Evolutionary conservation across 1,284 basidiomycete species (phyloP), one percentile per base, ranked within the genome.

Genomic region (Leccinum pallidistipes): DNA sequence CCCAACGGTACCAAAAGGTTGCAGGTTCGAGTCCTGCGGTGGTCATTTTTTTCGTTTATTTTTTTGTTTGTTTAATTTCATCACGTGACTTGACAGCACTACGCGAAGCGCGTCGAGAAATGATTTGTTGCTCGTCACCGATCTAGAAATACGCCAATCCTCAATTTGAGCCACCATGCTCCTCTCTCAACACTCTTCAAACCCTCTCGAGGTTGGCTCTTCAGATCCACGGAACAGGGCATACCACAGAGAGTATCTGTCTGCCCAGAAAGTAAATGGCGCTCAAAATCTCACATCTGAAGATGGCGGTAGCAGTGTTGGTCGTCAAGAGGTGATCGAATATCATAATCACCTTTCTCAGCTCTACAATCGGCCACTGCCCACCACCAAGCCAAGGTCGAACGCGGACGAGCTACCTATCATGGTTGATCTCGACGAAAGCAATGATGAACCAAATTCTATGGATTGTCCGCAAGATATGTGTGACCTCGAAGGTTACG

Each of bases 21-120:
- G 87, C 86, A 89, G 88, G 88, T 91, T 91, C 88, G 88, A 91
- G 87, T 89, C 88, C 86, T 89, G 87, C 87, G 84, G 86, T 86
- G 85, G 86, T 72, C 74, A 75, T 38, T 5, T 8, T 45, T 31
- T 14, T 11, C 11, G 38, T 43, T 29, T 5, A 1, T 18, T 5
- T 14, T 18, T n/a, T 32, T 2, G 3, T 18, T 10, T 2, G 21
- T n/a, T 36, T 21, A 21, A 21, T 21, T 18, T 34, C 18, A 9
- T 50, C 65, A 69, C 66, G 38, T 40, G 38, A 40, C 38, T 5
- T 40, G 16, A 40, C 38, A 16, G 16, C 38, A 36, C 31, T 9
- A 58, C 64, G 64, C 64, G 64, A 68, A n/a, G 12, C 63, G 53
- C 63, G 64, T 65, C 31, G 27, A 27, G 27, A 27, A 27, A 27